Evolutionary conservation across 345 rosid genomes (phyloP).

Genomic region (Citropsis articulata): DNA sequence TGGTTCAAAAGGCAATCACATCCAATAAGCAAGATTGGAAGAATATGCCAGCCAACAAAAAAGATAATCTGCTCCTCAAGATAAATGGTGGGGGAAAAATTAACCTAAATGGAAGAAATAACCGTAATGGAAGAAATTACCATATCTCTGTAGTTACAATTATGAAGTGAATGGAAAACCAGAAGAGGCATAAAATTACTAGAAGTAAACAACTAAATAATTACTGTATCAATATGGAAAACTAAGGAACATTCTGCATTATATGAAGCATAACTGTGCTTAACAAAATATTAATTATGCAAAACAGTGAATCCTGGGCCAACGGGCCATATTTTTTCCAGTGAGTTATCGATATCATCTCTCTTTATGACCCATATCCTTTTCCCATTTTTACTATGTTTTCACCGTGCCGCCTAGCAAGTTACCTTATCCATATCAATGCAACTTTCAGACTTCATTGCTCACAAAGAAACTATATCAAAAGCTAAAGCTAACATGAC

Average conservation of each 20-base stretch:
- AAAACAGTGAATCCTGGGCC: background rate
- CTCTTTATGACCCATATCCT: background rate
- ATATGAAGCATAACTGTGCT: background rate
- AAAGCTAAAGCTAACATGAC: background rate
- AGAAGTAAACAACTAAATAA: background rate
- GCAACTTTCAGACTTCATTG: background rate
- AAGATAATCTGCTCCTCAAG: background rate
- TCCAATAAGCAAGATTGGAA: slow-evolving; percentile 2
- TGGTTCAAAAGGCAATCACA: background rate
- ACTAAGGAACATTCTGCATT: background rate
- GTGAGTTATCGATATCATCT: background rate
- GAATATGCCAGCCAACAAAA: background rate
- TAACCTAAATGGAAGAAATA: background rate
- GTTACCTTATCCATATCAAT: background rate
- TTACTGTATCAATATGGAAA: background rate
- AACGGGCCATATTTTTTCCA: background rate
- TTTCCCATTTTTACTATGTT: background rate
- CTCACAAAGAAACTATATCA: background rate
- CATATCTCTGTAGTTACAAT: background rate
- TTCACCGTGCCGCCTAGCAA: background rate
- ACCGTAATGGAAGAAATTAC: background rate
- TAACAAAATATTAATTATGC: background rate
- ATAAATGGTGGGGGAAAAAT: too few species aligned
- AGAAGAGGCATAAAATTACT: background rate
- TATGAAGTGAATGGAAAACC: background rate